Evolutionary conservation across 495 filamentous ascomycete species (phyloP), one percentile per base, ranked within the genome.

Genomic region (Neurospora cerealis): DNA sequence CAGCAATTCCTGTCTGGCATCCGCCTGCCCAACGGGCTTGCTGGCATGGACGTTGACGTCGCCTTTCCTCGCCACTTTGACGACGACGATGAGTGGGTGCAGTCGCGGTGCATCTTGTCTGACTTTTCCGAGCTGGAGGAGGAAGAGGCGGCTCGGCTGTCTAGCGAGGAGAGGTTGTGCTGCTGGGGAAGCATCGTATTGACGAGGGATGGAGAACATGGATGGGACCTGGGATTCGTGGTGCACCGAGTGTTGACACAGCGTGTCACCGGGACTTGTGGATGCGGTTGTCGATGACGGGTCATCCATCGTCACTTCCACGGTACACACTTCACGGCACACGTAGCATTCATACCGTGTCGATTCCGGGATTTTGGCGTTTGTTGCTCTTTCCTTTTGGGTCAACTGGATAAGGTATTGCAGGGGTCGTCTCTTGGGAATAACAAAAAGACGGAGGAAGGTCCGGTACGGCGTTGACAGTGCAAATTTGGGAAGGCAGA

Each of bases 21-120:
- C n/a, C 41, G 34, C 7, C 70, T 75, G 2, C 74, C 71, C 32
- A 70, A 36, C 24, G 71, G 21, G 32, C 60, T 13, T 32, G 41
- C 17, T 15, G 38, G 48, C 7, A 28, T 60, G 24, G 48, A 28
- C 37, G 10, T 13, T 34, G 40, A 40, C 11, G 41, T 44, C 48
- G 70, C 69, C 11, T 66, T 66, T 66, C 54, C 54, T 15, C 71
- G 69, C 4, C 78, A 80, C 73, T 76, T 76, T 46, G 79, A 80
- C 73, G 79, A 80, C 73, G 70, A 71, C 34, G 70, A 75, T 71
- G 78, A 79, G 17, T 80, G 78, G 79, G 79, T 79, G 37, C 77
- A 73, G 48, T 76, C 79, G 13, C 78, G 79, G 41, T 80, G 78
- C 69, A 24, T 79, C 8, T 71, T 78, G 70, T 60, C 77, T 17